A percentile compares a stretch with the other conserved stretches of the same genome.
Conservation (phyloP, 2,329 filamentous ascomycete genomes). For the Chaetomiaceae sp. region DNA sequence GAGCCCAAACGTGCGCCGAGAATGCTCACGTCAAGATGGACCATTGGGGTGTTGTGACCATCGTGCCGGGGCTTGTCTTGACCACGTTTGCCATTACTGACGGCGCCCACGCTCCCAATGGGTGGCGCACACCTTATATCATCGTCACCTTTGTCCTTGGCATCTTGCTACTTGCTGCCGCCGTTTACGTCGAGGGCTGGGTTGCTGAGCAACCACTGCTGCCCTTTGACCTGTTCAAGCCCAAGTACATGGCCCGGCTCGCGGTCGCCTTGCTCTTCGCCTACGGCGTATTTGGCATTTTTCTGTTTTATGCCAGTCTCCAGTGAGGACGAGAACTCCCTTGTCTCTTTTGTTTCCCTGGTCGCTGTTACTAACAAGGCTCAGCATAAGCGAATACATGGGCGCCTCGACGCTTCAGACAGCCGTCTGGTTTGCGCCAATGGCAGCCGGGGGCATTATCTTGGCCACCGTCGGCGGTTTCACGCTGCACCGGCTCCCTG, state of each 20-base stretch:
- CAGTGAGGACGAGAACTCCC: too few species aligned
- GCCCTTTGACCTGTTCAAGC: constrained; percentile 61
- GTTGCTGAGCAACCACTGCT: constrained; percentile 62
- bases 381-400: constrained; percentile 55
- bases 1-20: constrained; percentile 22
- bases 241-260: constrained; percentile 62
- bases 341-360: constrained; percentile 31
- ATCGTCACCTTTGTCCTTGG: constrained; percentile 59
- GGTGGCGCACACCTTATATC: constrained; percentile 71
- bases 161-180: constrained; percentile 48
- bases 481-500: constrained; percentile 60
- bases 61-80: constrained; percentile 59
- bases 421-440: constrained; percentile 62
- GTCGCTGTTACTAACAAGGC: constrained; percentile 2
- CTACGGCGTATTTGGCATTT: constrained; percentile 64
- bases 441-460: constrained; percentile 61
- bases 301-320: constrained; percentile 62
- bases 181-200: constrained; percentile 68
- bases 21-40: constrained; percentile 50
- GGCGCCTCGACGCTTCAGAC: constrained; percentile 53
- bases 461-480: constrained; percentile 58
- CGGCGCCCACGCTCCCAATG: constrained; percentile 58
- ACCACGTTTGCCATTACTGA: constrained; percentile 72
- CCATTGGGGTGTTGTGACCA: constrained; percentile 56
- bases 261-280: constrained; percentile 55